These are phyloP conservation scores for Arctostaphylos glauca DNA, from an alignment of 148 eudicot species.

Conservation along the genomic window DNA sequence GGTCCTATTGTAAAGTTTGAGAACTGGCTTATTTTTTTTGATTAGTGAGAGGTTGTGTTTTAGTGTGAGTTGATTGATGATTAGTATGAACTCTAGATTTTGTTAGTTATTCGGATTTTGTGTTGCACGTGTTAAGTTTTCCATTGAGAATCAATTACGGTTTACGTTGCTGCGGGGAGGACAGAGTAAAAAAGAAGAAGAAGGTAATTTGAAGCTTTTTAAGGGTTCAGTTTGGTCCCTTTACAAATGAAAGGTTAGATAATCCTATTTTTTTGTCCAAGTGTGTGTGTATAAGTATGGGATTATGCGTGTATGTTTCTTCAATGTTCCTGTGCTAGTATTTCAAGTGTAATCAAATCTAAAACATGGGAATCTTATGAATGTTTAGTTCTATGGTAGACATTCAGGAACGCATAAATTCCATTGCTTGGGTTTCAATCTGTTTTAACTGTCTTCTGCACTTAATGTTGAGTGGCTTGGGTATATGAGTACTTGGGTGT, in stretches of 20 bases:
- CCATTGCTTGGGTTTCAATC: neutral
- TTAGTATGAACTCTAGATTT: conserved; percentile 6
- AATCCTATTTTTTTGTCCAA: neutral
- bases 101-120: neutral
- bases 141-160: neutral
- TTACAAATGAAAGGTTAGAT: neutral
- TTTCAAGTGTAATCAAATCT: neutral
- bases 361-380: neutral
- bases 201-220: neutral
- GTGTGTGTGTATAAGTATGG: neutral
- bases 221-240: neutral
- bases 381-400: neutral
- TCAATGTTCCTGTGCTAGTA: neutral
- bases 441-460: neutral
- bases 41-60: neutral
- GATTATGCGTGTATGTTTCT: neutral
- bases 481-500: neutral
- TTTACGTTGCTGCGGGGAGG: neutral
- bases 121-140: too few relatives aligned
- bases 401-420: neutral
- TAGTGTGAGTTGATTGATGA: conserved; percentile 8
- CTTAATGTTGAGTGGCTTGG: neutral
- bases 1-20: neutral
- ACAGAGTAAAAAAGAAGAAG: neutral
- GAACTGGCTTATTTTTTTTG: neutral